Conservation (phyloP, 176 grass and related monocot genomes). For the Eragrostis nindensis region DNA sequence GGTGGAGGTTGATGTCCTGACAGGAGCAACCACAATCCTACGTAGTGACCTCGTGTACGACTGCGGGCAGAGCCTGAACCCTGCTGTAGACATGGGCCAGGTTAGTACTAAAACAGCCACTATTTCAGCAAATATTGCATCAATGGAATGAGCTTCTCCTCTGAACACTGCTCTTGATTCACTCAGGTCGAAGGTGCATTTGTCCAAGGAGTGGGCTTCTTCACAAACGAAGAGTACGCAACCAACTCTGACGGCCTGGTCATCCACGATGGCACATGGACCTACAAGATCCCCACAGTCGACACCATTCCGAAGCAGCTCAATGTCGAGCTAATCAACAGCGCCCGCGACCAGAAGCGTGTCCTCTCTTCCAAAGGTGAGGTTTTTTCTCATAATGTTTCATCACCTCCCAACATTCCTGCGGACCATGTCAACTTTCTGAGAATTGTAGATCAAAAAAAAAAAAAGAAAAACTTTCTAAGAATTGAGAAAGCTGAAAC, state of each 20-base stretch:
- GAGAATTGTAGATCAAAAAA: too few species aligned
- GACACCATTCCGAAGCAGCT: constrained; percentile 85
- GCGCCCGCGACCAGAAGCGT: constrained; percentile 59
- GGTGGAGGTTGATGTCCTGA: constrained; percentile 80
- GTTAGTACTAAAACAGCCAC: constrained; percentile 19
- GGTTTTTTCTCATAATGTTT: neutral
- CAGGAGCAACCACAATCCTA: constrained; percentile 73
- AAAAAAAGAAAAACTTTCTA: too few species aligned
- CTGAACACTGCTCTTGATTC: neutral
- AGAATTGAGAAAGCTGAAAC: neutral
- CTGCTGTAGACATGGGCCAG: constrained; percentile 86
- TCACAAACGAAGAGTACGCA: constrained; percentile 70
- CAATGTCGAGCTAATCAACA: constrained; percentile 83
- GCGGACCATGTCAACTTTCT: neutral
- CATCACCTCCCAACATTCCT: neutral
- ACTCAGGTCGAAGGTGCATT: constrained; percentile 70
- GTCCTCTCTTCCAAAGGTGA: constrained; percentile 87
- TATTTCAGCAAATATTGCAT: neutral
- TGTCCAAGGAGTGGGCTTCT: constrained; percentile 85
- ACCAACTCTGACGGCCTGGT: constrained; percentile 73
- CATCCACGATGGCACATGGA: constrained; percentile 78
- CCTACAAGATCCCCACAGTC: constrained; percentile 81
- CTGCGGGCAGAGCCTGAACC: constrained; percentile 85
- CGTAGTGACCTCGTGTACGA: constrained; percentile 75
- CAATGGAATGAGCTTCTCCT: neutral